Base-by-base conservation (phyloP, 345 rosid species). In the Camelina neglecta region DNA sequence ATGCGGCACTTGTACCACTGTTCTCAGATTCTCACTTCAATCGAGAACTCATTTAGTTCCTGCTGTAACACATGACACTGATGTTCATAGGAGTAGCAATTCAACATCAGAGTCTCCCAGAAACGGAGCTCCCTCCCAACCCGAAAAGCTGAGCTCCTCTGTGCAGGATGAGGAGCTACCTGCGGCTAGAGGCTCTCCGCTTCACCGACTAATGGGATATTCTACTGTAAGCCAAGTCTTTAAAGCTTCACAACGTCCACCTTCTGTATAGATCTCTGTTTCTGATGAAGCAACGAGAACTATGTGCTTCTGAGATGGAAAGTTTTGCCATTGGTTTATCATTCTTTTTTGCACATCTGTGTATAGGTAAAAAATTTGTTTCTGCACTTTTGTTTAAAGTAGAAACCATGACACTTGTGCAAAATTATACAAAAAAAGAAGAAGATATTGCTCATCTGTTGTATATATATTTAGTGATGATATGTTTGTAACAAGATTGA, bases 161-260 rank as follows among this genome's bases (percentile, higher is more conserved):
- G 80, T 50, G 50, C 60, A 53, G 31, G 60, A 67, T 15, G 82
- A 85, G 72, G 84, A 83, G 74, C 50, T 69, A 62, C 76, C 77
- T 51, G 82, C 73, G 55, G 71, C 75, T 69, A 79, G 80, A 58
- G 82, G 87, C 71, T 89, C 89, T 8, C 93, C 88, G 3, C 95
- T 94, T 72, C 98, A 94, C 77, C 76, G 68, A 67, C 87, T 94
- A 42, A 89, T 94, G 96, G 97, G 98, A 48, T 94, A 90, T 81
- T 78, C 92, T 73, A 87, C 98, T 7, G 80, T 83, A n/a, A 82
- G 88, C 74, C 86, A 81, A 74, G 76, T 91, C 75, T 63, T 91
- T 18, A 61, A 75, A 60, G 83, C 86, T 29, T 50, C 69, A 20
- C 69, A 65, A 18, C 74, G 72, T 31, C 61, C 56, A 38, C 78